Percentiles rank a stretch among this genome's conserved stretches.
phyloP scores from a whole-genome alignment of 495 filamentous ascomycete species.

The Corynascus novoguineensis region DNA sequence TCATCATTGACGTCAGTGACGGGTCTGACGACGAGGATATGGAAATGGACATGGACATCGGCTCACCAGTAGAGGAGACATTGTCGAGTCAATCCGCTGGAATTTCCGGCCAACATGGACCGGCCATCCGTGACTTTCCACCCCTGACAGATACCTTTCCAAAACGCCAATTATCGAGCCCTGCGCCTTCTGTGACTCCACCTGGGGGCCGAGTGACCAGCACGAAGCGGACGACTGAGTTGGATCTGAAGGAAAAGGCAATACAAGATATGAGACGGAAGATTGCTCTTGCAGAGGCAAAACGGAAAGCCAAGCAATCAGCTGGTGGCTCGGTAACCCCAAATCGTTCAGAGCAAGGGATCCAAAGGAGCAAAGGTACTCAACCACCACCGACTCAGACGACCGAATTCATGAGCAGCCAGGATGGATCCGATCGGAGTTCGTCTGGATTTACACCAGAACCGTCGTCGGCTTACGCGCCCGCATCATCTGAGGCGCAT shows the following conservation, averaged over 20 bases:
- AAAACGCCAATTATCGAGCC: conserved; percentile 36
- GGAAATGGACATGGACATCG: conserved; percentile 51
- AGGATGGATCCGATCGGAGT: conserved; percentile 13
- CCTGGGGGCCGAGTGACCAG: conserved; percentile 19
- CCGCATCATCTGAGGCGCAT: conserved; percentile 17
- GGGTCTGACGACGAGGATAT: conserved; percentile 41
- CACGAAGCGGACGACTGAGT: conserved; percentile 42
- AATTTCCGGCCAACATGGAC: conserved; percentile 26
- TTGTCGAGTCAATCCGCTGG: conserved; percentile 22
- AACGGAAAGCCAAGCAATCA: conserved; percentile 41
- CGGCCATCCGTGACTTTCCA: conserved; percentile 41
- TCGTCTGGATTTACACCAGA: conserved; percentile 21
- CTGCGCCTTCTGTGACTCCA: conserved; percentile 37
- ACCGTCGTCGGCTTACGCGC: conserved; percentile 18
- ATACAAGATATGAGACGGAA: conserved; percentile 69
- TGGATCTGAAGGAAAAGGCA: conserved; percentile 59
- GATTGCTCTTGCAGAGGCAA: conserved; percentile 72
- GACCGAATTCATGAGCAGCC: conserved; percentile 6
- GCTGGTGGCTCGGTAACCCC: conserved; percentile 23
- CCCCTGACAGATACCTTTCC: conserved; percentile 38
- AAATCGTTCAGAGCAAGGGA: conserved; percentile 29
- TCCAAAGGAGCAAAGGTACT: conserved; percentile 22
- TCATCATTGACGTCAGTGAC: conserved; percentile 76
- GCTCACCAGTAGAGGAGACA: conserved; percentile 37
- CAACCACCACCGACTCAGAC: neutral